Base-by-base conservation (phyloP, 2,329 filamentous ascomycete species). In the Ophiocordyceps polyrhachis-furcata region DNA sequence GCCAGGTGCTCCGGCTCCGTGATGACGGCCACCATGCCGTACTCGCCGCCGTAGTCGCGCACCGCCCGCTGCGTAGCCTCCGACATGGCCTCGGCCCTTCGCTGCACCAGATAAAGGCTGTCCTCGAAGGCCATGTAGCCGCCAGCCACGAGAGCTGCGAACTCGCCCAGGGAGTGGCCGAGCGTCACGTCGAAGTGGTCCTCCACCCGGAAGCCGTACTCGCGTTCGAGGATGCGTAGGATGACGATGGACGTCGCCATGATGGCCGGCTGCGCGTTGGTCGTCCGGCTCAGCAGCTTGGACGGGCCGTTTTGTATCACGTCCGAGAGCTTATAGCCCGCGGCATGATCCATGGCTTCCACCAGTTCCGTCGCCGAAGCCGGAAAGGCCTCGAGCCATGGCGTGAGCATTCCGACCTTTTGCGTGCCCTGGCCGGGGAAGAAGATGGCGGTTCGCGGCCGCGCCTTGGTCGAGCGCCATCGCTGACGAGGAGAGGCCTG, bases 181-280 rank as follows among this genome's bases (percentile, higher is more conserved):
- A 95, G 70, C 1, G 83, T 84, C 32, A 93, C 77, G 62, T 94
- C 84, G 40, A 87, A 79, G 47, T 80, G 71, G 46, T 83, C 74
- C 9, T 68, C 63, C 7, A 79, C 73, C 46, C 74, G 69, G 64
- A 95, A 93, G 38, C 73, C 77, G 57, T 89, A 95, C 52, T 94
- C 84, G 49, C 74, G 68, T 65, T 95, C 86, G 50, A 96, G 71
- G 48, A 95, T 79, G 46, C 84, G 81, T 45, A 95, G 71, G 56
- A 95, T 93, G 47, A 94, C 73, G 56, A 95, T 79, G 25, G 85
- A 93, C 4, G 86, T 91, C 14, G 87, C 85, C 86, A 96, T 93
- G 61, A 95, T 94, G 54, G 89, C 88, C 1, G 89, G 89, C 62
- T 96, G 89, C 4, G 89, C 83, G 58, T 93, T 88, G 51, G 83